Evolutionary conservation across 208 protist genomes (phyloP), one percentile per base, ranked within the genome.

Genomic region (Trypanosoma brucei): DNA sequence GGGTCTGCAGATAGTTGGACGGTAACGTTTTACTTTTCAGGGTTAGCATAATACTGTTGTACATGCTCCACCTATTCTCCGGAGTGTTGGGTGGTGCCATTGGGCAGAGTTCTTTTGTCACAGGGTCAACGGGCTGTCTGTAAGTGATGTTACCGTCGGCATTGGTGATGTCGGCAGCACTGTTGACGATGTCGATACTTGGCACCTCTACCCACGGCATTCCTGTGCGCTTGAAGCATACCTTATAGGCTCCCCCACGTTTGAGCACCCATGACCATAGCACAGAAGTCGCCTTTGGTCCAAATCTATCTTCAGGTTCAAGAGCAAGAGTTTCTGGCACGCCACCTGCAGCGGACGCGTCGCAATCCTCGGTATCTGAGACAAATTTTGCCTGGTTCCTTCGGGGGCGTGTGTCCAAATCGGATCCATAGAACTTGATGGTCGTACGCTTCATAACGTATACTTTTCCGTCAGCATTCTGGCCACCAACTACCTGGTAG

Each of bases 331-430:
- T 55, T 35, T 86, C 46, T 8, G 83, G 75, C 49, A 94, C 80
- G 3, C 88, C 84, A 22, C 75, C 84, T 1, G 88, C 83, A 6
- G 88, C 76, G 11, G 0, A n/a, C 13, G 76, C 59, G 11, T 79
- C 70, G 68, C 84, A 91, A 37, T 78, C 57, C 1, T 81, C 70
- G 30, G 22, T 45, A n/a, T 86, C 83, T n/a, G 61, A 40, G 22
- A 88, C 83, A 55, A 94, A 78, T 76, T 91, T 94, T 9, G 84
- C 84, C 22, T 55, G 34, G 75, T 94, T 84, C 1, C 80, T 83
- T 13, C 62, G 54, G 4, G 65, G 51, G 6, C 86, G 81, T 9
- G 86, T 91, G 76, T 91, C 80, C 22, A 94, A 77, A 51, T 82
- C 72, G 63, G 78, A 75, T 33, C 88, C 88, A 58, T 81, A 78